Evolutionary conservation across 1,139 yeast genomes (phyloP), one percentile per base, ranked within the genome.

Genomic region (Geotrichum klebahnii): DNA sequence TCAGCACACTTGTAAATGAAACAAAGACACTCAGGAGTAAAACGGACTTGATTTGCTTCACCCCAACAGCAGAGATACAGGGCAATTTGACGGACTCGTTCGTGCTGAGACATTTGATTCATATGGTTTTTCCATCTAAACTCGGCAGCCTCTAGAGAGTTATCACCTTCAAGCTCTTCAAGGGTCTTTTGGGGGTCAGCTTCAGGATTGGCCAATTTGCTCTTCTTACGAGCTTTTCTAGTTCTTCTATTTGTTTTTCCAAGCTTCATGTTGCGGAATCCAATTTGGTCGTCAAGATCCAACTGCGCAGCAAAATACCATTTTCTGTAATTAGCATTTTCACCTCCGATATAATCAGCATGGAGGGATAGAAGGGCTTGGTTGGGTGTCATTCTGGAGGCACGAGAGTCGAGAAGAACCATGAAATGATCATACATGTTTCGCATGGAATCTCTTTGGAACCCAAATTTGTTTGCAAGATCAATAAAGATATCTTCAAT

Each of bases 321-420:
- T 66, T 86, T 90, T 62, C 86, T 79, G 71, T 85, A 92, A 69
- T 92, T 92, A 28, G 97, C 84, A 56, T 88, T 80, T 57, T 84
- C 85, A 48, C 97, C 97, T 39, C 97, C 97, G 63, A 92, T 90
- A 72, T 92, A 94, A 68, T 94, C 98, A 40, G 97, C 95, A 66
- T 94, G 99, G 59, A 94, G 77, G 46, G 95, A 82, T 55, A 89
- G 76, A 61, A 94, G 75, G 24, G 98, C 98, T 69, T 88, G 96
- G 56, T 88, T 85, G 23, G 98, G 97, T 16, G 97, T 82, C 96
- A 90, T 88, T 71, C 98, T 84, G 48, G 97, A 88, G 9, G 97
- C 80, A 67, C 97, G 81, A 8, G 98, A 92, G 67, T 94, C 98
- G 65, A 94, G 77, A 61, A 90, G 76, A 26, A 87, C 80, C 97